phyloP scores from a whole-genome alignment of 179 eudicot species.

The Silene noctiflora region DNA sequence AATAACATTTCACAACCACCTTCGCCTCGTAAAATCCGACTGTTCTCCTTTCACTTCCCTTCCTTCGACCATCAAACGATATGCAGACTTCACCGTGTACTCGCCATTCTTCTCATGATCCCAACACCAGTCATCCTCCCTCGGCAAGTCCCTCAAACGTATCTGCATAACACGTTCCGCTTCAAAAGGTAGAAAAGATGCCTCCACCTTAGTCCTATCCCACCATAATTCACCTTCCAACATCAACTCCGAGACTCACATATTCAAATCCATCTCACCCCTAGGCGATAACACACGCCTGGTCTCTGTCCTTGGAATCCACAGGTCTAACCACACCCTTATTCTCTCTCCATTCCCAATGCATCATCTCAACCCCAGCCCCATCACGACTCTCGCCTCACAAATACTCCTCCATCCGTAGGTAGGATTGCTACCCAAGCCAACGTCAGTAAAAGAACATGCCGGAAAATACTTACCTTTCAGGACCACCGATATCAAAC shows the following conservation, averaged over 20 bases:
- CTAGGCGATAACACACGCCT: background rate
- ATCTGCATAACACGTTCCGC: too few relatives aligned
- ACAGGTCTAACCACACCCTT: background rate
- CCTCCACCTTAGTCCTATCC: too few relatives aligned
- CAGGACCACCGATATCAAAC: background rate
- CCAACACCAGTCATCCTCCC: too few relatives aligned
- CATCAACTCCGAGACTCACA: too few relatives aligned
- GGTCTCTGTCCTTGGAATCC: background rate
- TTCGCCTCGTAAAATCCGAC: background rate
- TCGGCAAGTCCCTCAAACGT: too few relatives aligned
- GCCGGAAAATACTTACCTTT: background rate
- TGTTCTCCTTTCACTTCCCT: accelerated
- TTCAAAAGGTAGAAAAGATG: too few relatives aligned
- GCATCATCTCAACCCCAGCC: background rate
- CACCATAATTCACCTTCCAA: too few relatives aligned
- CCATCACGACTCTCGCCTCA: background rate
- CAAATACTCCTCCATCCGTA: background rate
- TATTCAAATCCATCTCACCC: background rate
- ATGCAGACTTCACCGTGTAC: background rate
- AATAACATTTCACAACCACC: background rate
- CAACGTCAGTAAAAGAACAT: background rate
- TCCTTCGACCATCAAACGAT: background rate
- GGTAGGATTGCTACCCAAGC: background rate
- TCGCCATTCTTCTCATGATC: background rate
- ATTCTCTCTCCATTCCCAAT: background rate